A percentile compares a stretch with the other conserved stretches of the same genome.
These are phyloP conservation scores for Rubroshorea leprosula DNA, from an alignment of 345 rosid genomes.

Conservation along the genomic window DNA sequence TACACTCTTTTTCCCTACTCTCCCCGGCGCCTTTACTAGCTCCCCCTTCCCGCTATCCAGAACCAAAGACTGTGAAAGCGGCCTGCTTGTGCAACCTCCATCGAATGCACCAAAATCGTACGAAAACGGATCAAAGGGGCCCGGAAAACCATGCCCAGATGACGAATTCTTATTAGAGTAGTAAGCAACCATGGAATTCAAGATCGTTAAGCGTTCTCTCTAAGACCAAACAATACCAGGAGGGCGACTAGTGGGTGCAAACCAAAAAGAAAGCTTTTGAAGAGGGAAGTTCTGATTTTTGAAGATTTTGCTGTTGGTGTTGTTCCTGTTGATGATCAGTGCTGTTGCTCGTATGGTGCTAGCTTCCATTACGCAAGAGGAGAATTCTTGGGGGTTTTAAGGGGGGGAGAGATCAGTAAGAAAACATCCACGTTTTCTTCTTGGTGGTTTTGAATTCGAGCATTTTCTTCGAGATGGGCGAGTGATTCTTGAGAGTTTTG, in stretches of 20 bases:
- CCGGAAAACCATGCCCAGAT: slow-evolving; percentile 23
- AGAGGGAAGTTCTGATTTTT: slow-evolving; percentile 48
- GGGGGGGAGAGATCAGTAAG: slow-evolving; percentile 17
- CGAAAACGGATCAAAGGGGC: slow-evolving; percentile 26
- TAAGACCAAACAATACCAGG: slow-evolving; percentile 42
- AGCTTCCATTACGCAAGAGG: slow-evolving; percentile 40
- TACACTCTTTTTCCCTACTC: slow-evolving; percentile 15
- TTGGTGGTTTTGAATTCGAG: slow-evolving; percentile 29
- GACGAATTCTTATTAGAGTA: slow-evolving; percentile 27
- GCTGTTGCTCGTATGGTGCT: slow-evolving; percentile 22
- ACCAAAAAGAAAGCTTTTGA: slow-evolving; percentile 65
- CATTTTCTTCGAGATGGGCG: slow-evolving; percentile 22
- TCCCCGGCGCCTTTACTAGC: slow-evolving; percentile 32
- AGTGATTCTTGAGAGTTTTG: slow-evolving; percentile 7
- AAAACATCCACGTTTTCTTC: slow-evolving; percentile 50
- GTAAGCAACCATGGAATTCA: slow-evolving; percentile 30
- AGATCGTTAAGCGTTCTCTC: background rate
- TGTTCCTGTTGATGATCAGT: slow-evolving; percentile 17
- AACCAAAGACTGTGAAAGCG: slow-evolving; percentile 26
- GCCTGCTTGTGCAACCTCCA: slow-evolving; percentile 10
- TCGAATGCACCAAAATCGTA: slow-evolving; percentile 2
- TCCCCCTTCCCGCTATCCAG: slow-evolving; percentile 46
- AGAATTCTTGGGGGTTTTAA: slow-evolving; percentile 11
- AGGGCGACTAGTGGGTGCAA: slow-evolving; percentile 66
- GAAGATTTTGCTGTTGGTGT: slow-evolving; percentile 15